Evolutionary conservation across 2,329 filamentous ascomycete species (phyloP), one percentile per base, ranked within the genome.

Genomic region (Beauveria scarabaeidicola): DNA sequence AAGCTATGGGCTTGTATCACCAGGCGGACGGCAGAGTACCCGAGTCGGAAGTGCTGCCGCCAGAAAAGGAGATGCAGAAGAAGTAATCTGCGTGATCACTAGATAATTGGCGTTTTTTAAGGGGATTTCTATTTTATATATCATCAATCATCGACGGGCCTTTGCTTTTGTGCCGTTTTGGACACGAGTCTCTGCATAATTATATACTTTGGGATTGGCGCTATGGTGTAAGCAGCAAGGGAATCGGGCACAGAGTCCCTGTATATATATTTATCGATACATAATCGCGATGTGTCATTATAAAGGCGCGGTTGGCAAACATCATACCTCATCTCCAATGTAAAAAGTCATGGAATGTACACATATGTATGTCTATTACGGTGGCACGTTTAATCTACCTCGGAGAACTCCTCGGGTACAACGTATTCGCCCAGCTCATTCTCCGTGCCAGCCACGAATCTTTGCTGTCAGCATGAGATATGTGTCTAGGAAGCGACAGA

Each of bases 381-480:
- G 10, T 29, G 27, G n/a, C 6, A 6, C 4, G 19, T 8, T 59
- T 69, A 71, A 50, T 74, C 71, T 3, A 73, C 64, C 25, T 74
- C 71, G 1, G 66, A 62, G 38, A 68, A 74, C 56, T 73, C 66
- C 0, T 69, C 59, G 0, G 74, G 75, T 2, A 72, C 70, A 15
- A 75, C 70, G 48, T 68, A 77, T 0, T 71, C 72, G 0, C 73
- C 74, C 11, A 69, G 69, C 4, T 67, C 68, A 5, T 71, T 69
- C 64, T 73, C 68, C 0, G 74, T 75, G 10, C 72, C 72, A 1
- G 69, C 66, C 1, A 81, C 74, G 57, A 75, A 80, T 66, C 78
- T 80, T 25, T 5, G 7, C 2, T 3, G 27, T 67, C n/a, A 67
- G 61, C 15, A 47, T 50, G 27, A 32, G 17, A 19, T 13, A 21